Evolutionary conservation across 768 basidiomycete species (phyloP).

Genomic region (Pulveroboletus sp.): DNA sequence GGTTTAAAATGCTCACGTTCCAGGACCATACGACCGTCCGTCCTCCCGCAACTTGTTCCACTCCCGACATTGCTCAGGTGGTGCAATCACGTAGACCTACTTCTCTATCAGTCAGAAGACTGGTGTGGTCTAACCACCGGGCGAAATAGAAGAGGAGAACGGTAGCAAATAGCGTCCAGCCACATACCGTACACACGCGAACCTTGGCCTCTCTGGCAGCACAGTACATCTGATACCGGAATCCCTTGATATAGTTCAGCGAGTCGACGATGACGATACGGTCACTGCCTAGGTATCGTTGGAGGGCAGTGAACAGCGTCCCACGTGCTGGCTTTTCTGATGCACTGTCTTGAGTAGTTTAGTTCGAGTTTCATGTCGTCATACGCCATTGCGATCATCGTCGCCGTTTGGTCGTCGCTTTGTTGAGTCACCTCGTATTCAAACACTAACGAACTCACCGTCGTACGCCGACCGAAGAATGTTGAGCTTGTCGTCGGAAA

Average conservation of each 20-base stretch:
- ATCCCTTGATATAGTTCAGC: constrained; percentile 97
- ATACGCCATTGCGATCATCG: background rate
- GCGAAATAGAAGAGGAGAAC: background rate
- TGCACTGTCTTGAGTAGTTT: constrained; percentile 50
- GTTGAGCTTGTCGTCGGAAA: constrained; percentile 73
- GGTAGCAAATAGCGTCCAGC: background rate
- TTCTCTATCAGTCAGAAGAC: constrained; percentile 15
- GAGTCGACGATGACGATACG: constrained; percentile 87
- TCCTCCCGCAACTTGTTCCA: constrained; percentile 62
- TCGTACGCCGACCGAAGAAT: constrained; percentile 66
- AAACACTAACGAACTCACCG: constrained; percentile 41
- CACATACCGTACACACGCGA: constrained; percentile 79
- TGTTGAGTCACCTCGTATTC: background rate
- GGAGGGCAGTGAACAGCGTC: constrained; percentile 77
- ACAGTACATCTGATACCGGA: constrained; percentile 97
- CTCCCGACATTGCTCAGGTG: constrained; percentile 66
- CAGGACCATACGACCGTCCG: constrained; percentile 50
- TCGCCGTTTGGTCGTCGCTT: background rate
- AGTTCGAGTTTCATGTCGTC: background rate
- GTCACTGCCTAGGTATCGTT: constrained; percentile 63
- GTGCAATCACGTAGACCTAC: constrained; percentile 73
- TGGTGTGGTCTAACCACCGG: background rate
- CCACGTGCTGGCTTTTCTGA: constrained; percentile 88
- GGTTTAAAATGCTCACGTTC: constrained; percentile 51
- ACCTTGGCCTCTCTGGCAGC: constrained; percentile 85